Evolutionary conservation across 2,329 filamentous ascomycete genomes (phyloP).

Genomic region (Beauveria brongniartii): DNA sequence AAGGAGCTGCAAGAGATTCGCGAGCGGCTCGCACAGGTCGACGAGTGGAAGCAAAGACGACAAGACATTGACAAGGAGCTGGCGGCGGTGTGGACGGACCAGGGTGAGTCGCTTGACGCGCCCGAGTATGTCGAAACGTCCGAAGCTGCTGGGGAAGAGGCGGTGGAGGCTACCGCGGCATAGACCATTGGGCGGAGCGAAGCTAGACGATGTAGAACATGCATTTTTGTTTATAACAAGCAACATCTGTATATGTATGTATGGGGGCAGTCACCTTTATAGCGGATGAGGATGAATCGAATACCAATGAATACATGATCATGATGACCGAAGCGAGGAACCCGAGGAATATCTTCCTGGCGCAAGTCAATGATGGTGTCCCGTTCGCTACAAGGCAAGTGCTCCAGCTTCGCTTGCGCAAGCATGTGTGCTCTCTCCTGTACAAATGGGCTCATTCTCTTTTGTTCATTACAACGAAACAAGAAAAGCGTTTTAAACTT

Average conservation of each 20-base stretch:
- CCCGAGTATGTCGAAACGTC: constrained; percentile 30
- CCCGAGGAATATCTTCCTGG: too few species aligned
- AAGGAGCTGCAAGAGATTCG: constrained; percentile 80
- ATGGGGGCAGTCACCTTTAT: not conserved
- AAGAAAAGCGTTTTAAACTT: too few species aligned
- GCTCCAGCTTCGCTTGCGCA: not conserved
- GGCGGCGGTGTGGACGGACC: constrained; percentile 51
- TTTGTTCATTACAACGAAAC: not conserved
- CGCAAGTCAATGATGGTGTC: not conserved
- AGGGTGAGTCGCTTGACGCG: constrained; percentile 39
- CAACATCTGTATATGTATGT: constrained; percentile 3
- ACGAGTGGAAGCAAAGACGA: constrained; percentile 70
- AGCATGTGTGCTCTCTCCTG: not conserved
- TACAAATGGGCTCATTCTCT: not conserved
- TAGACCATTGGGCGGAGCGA: not conserved
- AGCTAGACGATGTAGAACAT: not conserved
- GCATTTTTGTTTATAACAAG: not conserved
- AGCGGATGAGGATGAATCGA: not conserved
- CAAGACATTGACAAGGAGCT: constrained; percentile 80
- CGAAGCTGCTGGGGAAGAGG: constrained; percentile 3
- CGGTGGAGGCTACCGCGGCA: not conserved
- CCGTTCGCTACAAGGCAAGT: not conserved
- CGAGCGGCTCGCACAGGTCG: constrained; percentile 71
- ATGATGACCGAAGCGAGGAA: not conserved
- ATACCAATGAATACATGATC: constrained; percentile 3